Evolutionary conservation across 2,329 filamentous ascomycete species (phyloP), one percentile per base, ranked within the genome.

Genomic region (Cryphonectria radicalis): DNA sequence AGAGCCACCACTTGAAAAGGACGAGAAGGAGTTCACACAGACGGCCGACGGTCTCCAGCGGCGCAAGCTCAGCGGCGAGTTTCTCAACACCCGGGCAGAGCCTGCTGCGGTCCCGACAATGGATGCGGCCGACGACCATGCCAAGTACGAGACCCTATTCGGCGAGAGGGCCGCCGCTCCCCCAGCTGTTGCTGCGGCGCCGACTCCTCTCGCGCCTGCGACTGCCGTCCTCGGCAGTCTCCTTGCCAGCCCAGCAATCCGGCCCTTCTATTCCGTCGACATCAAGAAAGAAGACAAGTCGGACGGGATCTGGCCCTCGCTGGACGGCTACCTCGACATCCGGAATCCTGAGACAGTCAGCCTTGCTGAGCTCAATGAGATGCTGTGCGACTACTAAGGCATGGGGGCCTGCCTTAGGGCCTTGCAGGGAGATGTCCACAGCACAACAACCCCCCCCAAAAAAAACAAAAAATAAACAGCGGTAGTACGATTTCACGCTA

Each of bases 21-120:
- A 98, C 76, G 95, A 98, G 85, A 93, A 92, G 78, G 96, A 98
- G 81, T 99, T 99, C 79, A 98, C 95, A 8, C 93, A 97, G 82
- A 98, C 95, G 1, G 96, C 96, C 22, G 93, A 94, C 75, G 93
- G 92, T 65, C 88, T 98, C 76, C 93, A 89, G 77, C 90, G 89
- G 79, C 84, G 88, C 73, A 91, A 90, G 77, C 83, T 90, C 32
- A 85, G 80, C 62, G 84, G 86, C 40, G 83, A 84, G 57, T 72
- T 83, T 43, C 78, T 83, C 19, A 71, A 75, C 43, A 68, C 75
- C 32, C 68, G 73, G 46, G 75, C 75, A 43, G 79, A 81, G 43
- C 78, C 80, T 35, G 42, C 63, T 8, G 75, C 78, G 7, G 79
- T 82, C 55, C 79, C 82, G 70, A 78, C 77, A 28, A 76, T 80